These are phyloP conservation scores for Capillidium heterosporum DNA, from an alignment of 371 early-diverging fungal genomes.

Conservation along the genomic window DNA sequence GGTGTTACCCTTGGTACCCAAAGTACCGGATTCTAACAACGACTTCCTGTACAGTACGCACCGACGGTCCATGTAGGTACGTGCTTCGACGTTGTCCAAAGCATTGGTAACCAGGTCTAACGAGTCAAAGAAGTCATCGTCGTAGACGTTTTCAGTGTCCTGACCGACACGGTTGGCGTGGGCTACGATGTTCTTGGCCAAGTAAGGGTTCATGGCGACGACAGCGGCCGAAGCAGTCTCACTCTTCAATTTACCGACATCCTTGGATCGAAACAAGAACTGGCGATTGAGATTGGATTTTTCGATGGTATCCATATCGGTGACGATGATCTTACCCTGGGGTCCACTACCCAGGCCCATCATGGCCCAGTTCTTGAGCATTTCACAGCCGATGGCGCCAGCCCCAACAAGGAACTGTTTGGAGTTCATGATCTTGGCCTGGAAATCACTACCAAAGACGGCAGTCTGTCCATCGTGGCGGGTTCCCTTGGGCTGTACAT, in stretches of 20 bases:
- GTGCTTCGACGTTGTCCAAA: slow-evolving; percentile 98
- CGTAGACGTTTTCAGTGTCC: slow-evolving; percentile 92
- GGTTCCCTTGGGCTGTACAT: slow-evolving; percentile 38
- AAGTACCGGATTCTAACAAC: slow-evolving; percentile 96
- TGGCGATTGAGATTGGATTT: slow-evolving; percentile 96
- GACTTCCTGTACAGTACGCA: slow-evolving; percentile 94
- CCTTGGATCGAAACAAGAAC: slow-evolving; percentile 86
- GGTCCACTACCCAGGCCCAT: slow-evolving; percentile 91
- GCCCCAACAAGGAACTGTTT: slow-evolving; percentile 92
- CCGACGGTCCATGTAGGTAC: slow-evolving; percentile 95
- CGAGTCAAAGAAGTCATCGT: slow-evolving; percentile 81
- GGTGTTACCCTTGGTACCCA: slow-evolving; percentile 99
- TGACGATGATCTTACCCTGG: slow-evolving; percentile 73
- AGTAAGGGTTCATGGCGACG: slow-evolving; percentile 79
- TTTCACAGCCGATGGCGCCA: slow-evolving; percentile 99
- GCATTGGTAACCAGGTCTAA: slow-evolving; percentile 96
- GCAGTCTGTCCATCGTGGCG: slow-evolving; percentile 92
- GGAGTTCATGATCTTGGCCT: slow-evolving; percentile 68
- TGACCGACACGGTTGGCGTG: slow-evolving; percentile 92
- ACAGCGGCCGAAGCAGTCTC: slow-evolving; percentile 89
- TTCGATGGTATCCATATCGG: slow-evolving; percentile 99
- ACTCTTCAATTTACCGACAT: slow-evolving; percentile 93
- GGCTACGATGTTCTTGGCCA: slow-evolving; percentile 55
- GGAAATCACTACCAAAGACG: slow-evolving; percentile 87
- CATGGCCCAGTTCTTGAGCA: slow-evolving; percentile 99